Evolutionary conservation across 2,329 filamentous ascomycete genomes (phyloP).

Genomic region (Trichoderma simmonsii): DNA sequence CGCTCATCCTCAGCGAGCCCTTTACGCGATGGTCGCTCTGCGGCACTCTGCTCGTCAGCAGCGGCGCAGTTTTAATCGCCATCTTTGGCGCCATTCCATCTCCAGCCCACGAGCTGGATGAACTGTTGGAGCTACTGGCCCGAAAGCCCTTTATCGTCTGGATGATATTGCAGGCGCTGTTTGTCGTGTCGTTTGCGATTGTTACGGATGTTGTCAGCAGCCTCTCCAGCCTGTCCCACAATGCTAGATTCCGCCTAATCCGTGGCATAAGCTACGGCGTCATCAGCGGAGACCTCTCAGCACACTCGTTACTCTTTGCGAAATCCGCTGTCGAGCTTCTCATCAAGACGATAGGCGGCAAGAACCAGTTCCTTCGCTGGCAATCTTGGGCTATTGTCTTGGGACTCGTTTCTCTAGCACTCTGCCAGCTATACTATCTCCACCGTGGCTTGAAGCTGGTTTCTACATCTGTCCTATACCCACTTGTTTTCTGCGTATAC

Average conservation of each 20-base stretch:
- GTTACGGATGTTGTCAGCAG: slow-evolving; percentile 55
- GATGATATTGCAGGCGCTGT: slow-evolving; percentile 76
- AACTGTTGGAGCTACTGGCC: slow-evolving; percentile 73
- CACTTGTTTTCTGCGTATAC: slow-evolving; percentile 96
- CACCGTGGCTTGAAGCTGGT: slow-evolving; percentile 91
- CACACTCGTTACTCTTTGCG: slow-evolving; percentile 87
- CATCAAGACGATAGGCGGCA: slow-evolving; percentile 77
- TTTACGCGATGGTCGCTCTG: slow-evolving; percentile 92
- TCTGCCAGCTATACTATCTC: slow-evolving; percentile 92
- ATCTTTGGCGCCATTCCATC: slow-evolving; percentile 92
- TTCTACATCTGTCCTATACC: slow-evolving; percentile 93
- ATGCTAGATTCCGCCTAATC: slow-evolving; percentile 67
- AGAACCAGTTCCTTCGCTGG: slow-evolving; percentile 94
- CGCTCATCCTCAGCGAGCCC: slow-evolving; percentile 84
- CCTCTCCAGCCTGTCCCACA: slow-evolving; percentile 53
- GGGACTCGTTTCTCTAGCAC: slow-evolving; percentile 73
- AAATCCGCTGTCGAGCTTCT: slow-evolving; percentile 96
- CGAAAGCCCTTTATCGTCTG: slow-evolving; percentile 77
- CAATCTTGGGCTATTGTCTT: slow-evolving; percentile 90
- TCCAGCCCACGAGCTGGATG: slow-evolving; percentile 80
- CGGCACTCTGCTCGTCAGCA: slow-evolving; percentile 83
- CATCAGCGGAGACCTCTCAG: slow-evolving; percentile 89
- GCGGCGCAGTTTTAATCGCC: slow-evolving; percentile 86
- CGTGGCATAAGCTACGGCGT: slow-evolving; percentile 85
- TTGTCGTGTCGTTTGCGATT: slow-evolving; percentile 67